A percentile compares a stretch with the other conserved stretches of the same genome.
These are phyloP conservation scores for Salix viminalis DNA, from an alignment of 345 rosid species.

Conservation along the genomic window DNA sequence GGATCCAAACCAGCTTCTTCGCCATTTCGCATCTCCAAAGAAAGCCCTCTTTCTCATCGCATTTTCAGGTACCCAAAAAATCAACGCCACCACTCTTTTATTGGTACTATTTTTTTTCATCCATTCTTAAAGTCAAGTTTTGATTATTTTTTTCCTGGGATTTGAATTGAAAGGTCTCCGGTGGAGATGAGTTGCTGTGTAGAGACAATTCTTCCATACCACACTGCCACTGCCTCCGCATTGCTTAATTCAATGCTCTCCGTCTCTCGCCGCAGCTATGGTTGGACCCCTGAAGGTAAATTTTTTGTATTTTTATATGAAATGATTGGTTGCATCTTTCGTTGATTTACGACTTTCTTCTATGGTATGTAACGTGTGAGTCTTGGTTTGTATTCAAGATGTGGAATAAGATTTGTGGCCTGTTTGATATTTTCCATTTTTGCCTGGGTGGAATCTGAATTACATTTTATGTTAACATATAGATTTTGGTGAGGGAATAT, in stretches of 20 bases:
- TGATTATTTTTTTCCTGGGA: neutral
- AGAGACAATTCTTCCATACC: slow-evolving; percentile 77
- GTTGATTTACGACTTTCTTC: neutral
- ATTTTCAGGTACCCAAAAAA: slow-evolving; percentile 50
- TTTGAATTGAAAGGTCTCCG: slow-evolving; percentile 47
- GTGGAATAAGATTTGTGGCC: neutral
- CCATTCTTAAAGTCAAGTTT: neutral
- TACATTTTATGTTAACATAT: neutral
- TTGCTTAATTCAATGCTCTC: slow-evolving; percentile 83
- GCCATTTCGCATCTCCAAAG: slow-evolving; percentile 44
- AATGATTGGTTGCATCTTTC: neutral
- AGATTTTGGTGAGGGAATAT: neutral
- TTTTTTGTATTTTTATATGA: neutral
- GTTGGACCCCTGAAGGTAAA: slow-evolving; percentile 67
- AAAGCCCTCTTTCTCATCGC: slow-evolving; percentile 44
- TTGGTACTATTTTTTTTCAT: neutral
- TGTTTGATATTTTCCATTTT: neutral
- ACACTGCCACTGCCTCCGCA: slow-evolving; percentile 81
- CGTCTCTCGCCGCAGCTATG: slow-evolving; percentile 46
- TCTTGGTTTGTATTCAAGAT: neutral
- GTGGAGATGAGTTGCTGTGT: slow-evolving; percentile 73
- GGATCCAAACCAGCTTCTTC: slow-evolving; percentile 30
- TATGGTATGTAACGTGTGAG: neutral
- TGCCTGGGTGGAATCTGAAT: neutral
- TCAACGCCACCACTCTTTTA: neutral